Base-by-base conservation (phyloP, 1,139 yeast species). In the Zygosaccharomyces pseudobailii region DNA sequence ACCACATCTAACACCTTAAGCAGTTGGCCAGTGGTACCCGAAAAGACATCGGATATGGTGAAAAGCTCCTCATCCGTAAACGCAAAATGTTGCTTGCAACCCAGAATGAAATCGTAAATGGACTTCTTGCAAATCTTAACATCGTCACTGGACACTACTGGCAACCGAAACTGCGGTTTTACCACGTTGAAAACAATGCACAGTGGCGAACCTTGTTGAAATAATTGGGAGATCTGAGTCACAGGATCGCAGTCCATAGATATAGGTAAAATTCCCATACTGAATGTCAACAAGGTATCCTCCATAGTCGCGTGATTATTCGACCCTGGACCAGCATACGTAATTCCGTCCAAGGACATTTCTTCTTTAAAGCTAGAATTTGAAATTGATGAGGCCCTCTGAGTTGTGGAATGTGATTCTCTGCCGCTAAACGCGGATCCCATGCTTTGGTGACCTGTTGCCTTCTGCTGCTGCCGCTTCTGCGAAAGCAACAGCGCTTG, bases 171-270 rank as follows among this genome's bases (percentile, higher is more conserved):
- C 56, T 69, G 61, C 47, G 73, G 68, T 61, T 71, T 62, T 51
- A 75, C 65, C 56, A 73, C 59, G 68, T 92, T 90, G 72, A 85
- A 87, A 6, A 92, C 71, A 41, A 87, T 78, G 66, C 98, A 90
- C 42, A 92, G 74, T 5, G 97, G 95, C 2, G 95, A 85, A 6
- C 98, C 98, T 59, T 87, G 89, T 58, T 92, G 94, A 61, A 92
- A 84, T 40, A 92, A 72, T 57, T 87, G 84, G 82, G 96, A 87
- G 43, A 92, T 68, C 55, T 88, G 90, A 1, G 97, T 88, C 2
- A 87, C 97, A 2, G 98, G 97, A 63, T 92, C 99, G 58, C 87
- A 84, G 48, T 79, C 77, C 48, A 80, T 74, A 47, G 78, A 80
- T 3, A 87, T 84, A 2, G 94, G 94, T 41, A 84, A 69, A 19